Evolutionary conservation across 2,329 filamentous ascomycete species (phyloP).

Genomic region (Phialophora tarda): DNA sequence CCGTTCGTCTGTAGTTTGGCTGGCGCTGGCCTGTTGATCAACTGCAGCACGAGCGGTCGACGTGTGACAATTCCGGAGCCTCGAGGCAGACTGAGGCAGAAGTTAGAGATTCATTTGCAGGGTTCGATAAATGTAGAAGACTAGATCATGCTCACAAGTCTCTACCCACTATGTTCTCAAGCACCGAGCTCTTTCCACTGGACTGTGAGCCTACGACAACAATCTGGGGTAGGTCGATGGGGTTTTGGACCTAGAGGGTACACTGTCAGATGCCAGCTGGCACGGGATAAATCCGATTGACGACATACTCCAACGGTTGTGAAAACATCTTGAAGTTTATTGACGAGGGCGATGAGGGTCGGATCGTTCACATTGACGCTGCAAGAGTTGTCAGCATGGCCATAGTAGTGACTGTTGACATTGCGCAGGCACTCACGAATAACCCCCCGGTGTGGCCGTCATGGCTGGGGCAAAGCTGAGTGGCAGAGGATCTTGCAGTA

Average conservation of each 20-base stretch:
- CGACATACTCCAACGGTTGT: conserved; percentile 82
- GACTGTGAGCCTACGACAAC: conserved; percentile 98
- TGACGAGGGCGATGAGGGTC: conserved; percentile 79
- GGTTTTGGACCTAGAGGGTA: conserved; percentile 84
- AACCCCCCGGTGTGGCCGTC: conserved; percentile 51
- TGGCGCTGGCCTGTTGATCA: conserved; percentile 82
- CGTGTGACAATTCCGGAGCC: conserved; percentile 97
- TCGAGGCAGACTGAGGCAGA: conserved; percentile 76
- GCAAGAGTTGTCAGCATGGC: conserved; percentile 29
- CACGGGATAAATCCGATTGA: conserved; percentile 9
- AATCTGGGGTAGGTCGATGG: conserved; percentile 98
- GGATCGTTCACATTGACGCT: conserved; percentile 76
- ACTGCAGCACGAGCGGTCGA: conserved; percentile 92
- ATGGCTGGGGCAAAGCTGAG: conserved; percentile 46
- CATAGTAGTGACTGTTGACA: conserved; percentile 31
- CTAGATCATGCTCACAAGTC: conserved; percentile 77
- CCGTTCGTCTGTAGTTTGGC: conserved; percentile 72
- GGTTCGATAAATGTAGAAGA: conserved; percentile 31
- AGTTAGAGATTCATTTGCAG: conserved; percentile 42
- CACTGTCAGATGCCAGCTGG: conserved; percentile 38
- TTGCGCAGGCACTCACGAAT: conserved; percentile 50
- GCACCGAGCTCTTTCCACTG: conserved; percentile 97
- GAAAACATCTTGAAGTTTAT: conserved; percentile 99
- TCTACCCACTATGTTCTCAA: conserved; percentile 98
- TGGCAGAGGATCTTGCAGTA: conserved; percentile 28